Evolutionary conservation across 1,284 basidiomycete genomes (phyloP), one percentile per base, ranked within the genome.

Genomic region (Amylostereum chailletii): DNA sequence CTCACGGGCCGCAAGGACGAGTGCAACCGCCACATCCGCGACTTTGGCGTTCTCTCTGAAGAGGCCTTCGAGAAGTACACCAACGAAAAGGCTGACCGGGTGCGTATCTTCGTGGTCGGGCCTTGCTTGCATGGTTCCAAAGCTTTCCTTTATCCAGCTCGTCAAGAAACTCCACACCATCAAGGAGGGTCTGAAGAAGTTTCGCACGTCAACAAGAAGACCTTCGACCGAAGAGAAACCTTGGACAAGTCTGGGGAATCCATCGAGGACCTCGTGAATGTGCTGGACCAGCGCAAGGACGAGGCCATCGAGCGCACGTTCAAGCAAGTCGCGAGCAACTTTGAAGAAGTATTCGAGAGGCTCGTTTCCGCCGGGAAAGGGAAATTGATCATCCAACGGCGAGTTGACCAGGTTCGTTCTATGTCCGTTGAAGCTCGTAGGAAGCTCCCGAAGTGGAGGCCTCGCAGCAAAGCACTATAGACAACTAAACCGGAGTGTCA

Each of bases 141-240:
- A n/a, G n/a, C n/a, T n/a, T n/a, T n/a, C n/a, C n/a, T n/a, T 52
- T 47, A 7, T 51, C 19, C 58, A 95, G 90, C 76, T 99, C 37
- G 79, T 95, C 58, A 94, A 91, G 70, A 88, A 86, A 56, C 76
- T 99, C 36, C 94, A 96, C 61, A 77, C 78, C 29, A 85, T 94
- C 55, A 94, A 97, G 60, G 94, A 97, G 59, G 81, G 82, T 31
- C 73, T 99, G 55, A 97, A 95, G 66, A 94, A 94, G 66, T 99
- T 94, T 60, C 92, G 0, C 94, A 98, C 62, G 95, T 99, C 57
- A 99, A 99, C 76, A 99, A 99, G 74, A 98, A 98, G 67, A 96
- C 95, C 1, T 95, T 97, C 62, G 96, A 86, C 57, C 84, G 96
- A 4, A 81, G 92, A 19, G 85, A 89, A 56, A 96, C 98, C 64